Evolutionary conservation across 2,329 filamentous ascomycete genomes (phyloP).

Genomic region (Penicillium brevicompactum): DNA sequence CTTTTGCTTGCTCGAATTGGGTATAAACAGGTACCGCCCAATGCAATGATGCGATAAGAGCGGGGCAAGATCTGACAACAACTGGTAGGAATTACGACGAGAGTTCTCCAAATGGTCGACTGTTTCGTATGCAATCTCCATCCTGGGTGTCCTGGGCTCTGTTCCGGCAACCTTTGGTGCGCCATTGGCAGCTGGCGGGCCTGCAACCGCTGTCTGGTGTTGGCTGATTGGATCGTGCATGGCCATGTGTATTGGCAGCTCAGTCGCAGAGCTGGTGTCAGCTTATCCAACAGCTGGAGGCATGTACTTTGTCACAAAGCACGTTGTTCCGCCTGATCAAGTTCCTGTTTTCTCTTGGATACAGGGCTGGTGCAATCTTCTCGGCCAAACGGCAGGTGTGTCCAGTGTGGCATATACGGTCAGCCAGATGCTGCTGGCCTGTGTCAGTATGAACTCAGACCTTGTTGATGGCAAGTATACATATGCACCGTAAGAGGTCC

Average conservation of each 20-base stretch:
- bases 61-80: conserved; percentile 10
- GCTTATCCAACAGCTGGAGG: conserved; percentile 68
- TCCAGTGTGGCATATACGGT: conserved; percentile 65
- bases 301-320: conserved; percentile 70
- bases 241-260: conserved; percentile 66
- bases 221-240: conserved; percentile 66
- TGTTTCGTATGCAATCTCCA: conserved; percentile 67
- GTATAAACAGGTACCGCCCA: conserved; percentile 60
- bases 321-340: conserved; percentile 63
- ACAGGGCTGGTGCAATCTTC: conserved; percentile 68
- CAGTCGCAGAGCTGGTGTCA: conserved; percentile 66
- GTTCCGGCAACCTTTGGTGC: conserved; percentile 65
- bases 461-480: conserved; percentile 54
- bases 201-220: conserved; percentile 66
- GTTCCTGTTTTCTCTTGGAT: conserved; percentile 67
- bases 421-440: conserved; percentile 65
- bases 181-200: conserved; percentile 61
- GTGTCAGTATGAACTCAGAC: conserved; percentile 62
- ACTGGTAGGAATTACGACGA: conserved; percentile 57
- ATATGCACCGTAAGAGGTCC: conserved; percentile 57
- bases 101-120: conserved; percentile 70
- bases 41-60: conserved; percentile 1
- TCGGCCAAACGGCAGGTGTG: conserved; percentile 65
- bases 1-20: conserved; percentile 62
- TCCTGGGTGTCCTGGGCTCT: conserved; percentile 65